These are phyloP conservation scores for Candida coquimbonensis DNA, from an alignment of 805 yeast species.

Conservation along the genomic window DNA sequence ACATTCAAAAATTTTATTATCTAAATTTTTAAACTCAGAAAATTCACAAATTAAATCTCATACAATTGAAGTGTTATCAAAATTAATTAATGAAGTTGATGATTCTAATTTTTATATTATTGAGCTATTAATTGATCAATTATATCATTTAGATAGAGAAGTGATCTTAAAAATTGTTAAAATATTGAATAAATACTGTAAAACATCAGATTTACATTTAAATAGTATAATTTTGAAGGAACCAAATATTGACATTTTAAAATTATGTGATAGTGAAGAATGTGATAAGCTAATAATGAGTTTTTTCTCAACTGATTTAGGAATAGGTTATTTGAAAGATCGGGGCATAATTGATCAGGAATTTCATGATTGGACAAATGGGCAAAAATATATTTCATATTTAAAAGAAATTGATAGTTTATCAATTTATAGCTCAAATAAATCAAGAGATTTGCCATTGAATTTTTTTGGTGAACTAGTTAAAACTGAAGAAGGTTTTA, in stretches of 20 bases:
- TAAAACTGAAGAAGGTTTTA: conserved; percentile 74
- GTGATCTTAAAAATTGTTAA: conserved; percentile 53
- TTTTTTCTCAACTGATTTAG: conserved; percentile 58
- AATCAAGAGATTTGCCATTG: conserved; percentile 34
- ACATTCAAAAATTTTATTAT: conserved; percentile 61
- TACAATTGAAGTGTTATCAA: conserved; percentile 49
- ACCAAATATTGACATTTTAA: conserved; percentile 43
- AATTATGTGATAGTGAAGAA: conserved; percentile 6
- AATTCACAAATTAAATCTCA: conserved; percentile 43
- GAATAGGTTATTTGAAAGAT: conserved; percentile 58
- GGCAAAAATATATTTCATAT: conserved; percentile 37
- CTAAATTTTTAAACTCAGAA: conserved; percentile 55
- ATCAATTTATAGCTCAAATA: conserved; percentile 4
- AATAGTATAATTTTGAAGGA: conserved; percentile 41
- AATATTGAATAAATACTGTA: conserved; percentile 45
- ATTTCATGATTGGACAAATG: conserved; percentile 58
- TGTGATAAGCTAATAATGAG: conserved; percentile 54
- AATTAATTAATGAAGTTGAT: conserved; percentile 29
- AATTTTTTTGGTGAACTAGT: conserved; percentile 80
- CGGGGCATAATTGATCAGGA: conserved; percentile 57
- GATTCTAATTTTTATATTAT: conserved; percentile 35
- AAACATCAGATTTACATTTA: conserved; percentile 42
- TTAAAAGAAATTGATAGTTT: conserved; percentile 42
- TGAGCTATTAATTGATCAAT: conserved; percentile 51
- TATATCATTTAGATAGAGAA: conserved; percentile 57